Evolutionary conservation across 2,329 filamentous ascomycete species (phyloP), one percentile per base, ranked within the genome.

Genomic region (Catunica adiposa): DNA sequence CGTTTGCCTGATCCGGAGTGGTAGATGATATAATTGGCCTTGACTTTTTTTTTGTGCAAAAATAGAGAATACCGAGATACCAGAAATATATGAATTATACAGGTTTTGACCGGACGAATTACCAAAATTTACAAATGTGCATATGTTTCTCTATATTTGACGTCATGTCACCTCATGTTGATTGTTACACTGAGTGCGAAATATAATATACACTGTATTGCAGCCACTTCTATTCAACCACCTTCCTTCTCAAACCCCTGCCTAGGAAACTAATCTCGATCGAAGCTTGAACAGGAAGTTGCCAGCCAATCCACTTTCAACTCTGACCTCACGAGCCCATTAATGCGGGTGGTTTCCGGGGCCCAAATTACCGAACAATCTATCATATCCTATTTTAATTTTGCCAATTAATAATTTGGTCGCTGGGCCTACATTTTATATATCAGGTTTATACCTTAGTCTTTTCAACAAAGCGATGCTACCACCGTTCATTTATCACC

Each of bases 1-100:
- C 80, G 92, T 60, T 70, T 83, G 60, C 82, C 85, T 64, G 84
- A 95, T 71, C 89, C 88, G 6, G 75, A 78, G 17, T 94, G 88
- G 88, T 80, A 51, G 9, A 52, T 26, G 14, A 20, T n/a, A 17
- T 44, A 3, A 5, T 34, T 5, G 29, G 29, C 11, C 11, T 34
- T 5, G 29, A 11, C 11, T 5, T 34, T 34, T 34, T 34, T 34
- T 34, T 34, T 34, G 5, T 5, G 11, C 5, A 11, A 34, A 34
- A 34, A 34, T 34, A 34, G 29, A 34, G 29, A 34, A 5, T 11
- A 34, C 29, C 5, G 29, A 34, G 29, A 34, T 34, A 34, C 29
- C 29, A 34, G 5, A 11, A 34, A 34, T 34, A 11, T 34, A n/a
- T 11, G 11, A 34, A 34, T 11, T 5, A 34, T 34, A 11, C 29